Conservation (phyloP, 345 rosid genomes). For the Clausena lansium region DNA sequence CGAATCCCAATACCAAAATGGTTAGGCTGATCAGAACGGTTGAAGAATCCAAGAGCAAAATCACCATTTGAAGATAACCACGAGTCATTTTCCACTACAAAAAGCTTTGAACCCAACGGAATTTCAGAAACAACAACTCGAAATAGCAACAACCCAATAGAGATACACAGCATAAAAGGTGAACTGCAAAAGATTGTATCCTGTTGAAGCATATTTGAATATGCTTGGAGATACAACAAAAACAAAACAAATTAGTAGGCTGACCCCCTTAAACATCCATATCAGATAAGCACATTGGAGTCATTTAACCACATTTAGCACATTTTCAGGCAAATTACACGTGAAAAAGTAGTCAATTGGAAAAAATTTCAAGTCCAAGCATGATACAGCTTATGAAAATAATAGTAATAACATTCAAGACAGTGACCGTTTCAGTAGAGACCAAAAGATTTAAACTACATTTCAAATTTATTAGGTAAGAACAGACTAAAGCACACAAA, state of each 20-base stretch:
- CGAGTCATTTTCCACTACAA: conserved; percentile 39
- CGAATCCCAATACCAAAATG: conserved; percentile 73
- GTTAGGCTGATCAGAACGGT: conserved; percentile 43
- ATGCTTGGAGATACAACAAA: conserved; percentile 22
- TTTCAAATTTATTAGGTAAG: conserved; percentile 33
- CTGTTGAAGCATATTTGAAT: conserved; percentile 38
- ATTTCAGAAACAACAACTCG: conserved; percentile 45
- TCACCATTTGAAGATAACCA: conserved; percentile 73
- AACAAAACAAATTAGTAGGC: conserved; percentile 13
- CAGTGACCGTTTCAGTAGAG: conserved; percentile 3
- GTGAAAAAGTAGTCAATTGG: neutral
- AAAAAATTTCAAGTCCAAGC: conserved; percentile 20
- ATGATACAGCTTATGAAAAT: conserved; percentile 21
- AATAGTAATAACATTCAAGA: conserved; percentile 7
- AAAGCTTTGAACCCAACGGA: conserved; percentile 61
- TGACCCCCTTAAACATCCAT: conserved; percentile 15
- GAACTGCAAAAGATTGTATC: conserved; percentile 5
- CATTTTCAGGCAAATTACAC: conserved; percentile 1
- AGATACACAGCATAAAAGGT: conserved; percentile 40
- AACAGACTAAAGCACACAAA: conserved; percentile 1
- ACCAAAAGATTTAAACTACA: conserved; percentile 16
- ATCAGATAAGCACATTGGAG: conserved; percentile 4
- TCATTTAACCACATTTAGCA: conserved; percentile 5
- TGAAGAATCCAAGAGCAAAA: conserved; percentile 70
- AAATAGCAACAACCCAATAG: conserved; percentile 31